Conservation (phyloP, 768 basidiomycete species). For the Pholiota microspora region DNA sequence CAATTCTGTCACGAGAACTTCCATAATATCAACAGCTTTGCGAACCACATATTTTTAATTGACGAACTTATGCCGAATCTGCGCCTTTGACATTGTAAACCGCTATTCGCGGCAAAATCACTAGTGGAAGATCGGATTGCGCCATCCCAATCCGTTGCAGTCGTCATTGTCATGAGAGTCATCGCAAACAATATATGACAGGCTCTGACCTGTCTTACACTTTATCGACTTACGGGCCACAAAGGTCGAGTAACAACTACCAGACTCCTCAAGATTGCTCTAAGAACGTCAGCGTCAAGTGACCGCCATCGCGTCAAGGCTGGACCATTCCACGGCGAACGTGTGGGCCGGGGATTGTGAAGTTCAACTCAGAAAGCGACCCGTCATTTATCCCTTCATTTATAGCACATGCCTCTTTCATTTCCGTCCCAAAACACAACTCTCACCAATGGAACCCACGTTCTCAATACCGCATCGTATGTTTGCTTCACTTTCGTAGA, state of each 20-base stretch:
- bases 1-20: no score
- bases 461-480: constrained; percentile 17
- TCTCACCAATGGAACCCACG: constrained; percentile 12
- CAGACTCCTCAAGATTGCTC: no score
- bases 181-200: not conserved
- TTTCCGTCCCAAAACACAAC: constrained; percentile 7
- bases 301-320: not conserved
- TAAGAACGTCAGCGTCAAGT: not conserved
- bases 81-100: not conserved
- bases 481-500: constrained; percentile 1
- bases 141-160: not conserved
- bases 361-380: no score
- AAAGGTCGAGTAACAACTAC: no score
- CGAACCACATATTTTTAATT: not conserved
- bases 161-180: not conserved
- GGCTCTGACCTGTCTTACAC: not conserved
- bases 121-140: constrained; percentile 5
- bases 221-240: no score
- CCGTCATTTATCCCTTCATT: constrained; percentile 11
- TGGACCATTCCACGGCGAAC: not conserved
- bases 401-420: constrained; percentile 1
- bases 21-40: no score
- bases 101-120: constrained; percentile 1
- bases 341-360: not conserved
- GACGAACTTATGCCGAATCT: not conserved